phyloP scores from a whole-genome alignment of 495 filamentous ascomycete genomes.

The Zalerion maritima region DNA sequence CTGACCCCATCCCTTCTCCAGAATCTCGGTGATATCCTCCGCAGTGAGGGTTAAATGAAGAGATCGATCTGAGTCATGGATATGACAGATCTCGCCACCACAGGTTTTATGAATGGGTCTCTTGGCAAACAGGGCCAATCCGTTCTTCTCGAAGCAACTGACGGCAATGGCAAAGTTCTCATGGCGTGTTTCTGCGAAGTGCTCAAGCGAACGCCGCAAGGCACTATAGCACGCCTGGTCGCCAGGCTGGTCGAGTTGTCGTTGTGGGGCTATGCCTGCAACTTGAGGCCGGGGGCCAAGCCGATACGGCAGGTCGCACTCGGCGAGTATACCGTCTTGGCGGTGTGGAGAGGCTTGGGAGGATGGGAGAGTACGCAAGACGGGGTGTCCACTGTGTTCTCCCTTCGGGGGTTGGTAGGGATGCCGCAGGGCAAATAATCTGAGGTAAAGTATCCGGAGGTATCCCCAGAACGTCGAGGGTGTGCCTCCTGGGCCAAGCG shows the following conservation, averaged over 20 bases:
- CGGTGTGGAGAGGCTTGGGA: too few relatives aligned
- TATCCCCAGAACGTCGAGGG: conserved; percentile 61
- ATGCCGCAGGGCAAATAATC: conserved; percentile 43
- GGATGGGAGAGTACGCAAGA: conserved; percentile 16
- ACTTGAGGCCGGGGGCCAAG: conserved; percentile 47
- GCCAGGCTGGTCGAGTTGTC: conserved; percentile 56
- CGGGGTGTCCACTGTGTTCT: conserved; percentile 18
- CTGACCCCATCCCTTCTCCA: conserved; percentile 79
- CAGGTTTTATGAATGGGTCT: conserved; percentile 48
- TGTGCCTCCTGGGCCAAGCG: conserved; percentile 68
- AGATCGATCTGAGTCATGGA: conserved; percentile 59
- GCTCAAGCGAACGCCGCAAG: conserved; percentile 34
- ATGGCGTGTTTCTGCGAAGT: conserved; percentile 31
- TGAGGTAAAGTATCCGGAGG: conserved; percentile 48
- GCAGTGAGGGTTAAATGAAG: conserved; percentile 68
- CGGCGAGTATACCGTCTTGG: conserved; percentile 20
- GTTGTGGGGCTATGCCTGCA: conserved; percentile 64
- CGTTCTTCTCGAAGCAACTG: conserved; percentile 70
- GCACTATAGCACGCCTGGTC: conserved; percentile 32
- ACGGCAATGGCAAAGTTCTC: conserved; percentile 42
- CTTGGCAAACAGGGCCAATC: conserved; percentile 52
- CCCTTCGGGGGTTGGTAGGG: conserved; percentile 31
- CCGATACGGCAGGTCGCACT: conserved; percentile 38
- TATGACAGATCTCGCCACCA: conserved; percentile 66
- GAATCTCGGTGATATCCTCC: conserved; percentile 58